A percentile compares a stretch with the other conserved stretches of the same genome.
These are phyloP conservation scores for Tuber melanosporum DNA, from an alignment of 495 filamentous ascomycete species.

Conservation along the genomic window DNA sequence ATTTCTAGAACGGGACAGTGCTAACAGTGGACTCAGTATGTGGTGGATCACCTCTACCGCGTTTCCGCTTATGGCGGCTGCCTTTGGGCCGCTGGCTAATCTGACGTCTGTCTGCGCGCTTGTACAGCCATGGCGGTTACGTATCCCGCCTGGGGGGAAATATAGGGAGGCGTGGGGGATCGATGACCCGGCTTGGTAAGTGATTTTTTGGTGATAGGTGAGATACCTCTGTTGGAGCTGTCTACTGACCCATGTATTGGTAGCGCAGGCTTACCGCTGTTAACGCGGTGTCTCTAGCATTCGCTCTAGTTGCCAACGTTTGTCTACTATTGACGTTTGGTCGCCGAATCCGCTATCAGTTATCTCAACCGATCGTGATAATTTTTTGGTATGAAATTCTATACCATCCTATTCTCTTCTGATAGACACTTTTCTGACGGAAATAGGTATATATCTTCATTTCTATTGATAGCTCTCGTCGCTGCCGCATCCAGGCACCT, in stretches of 20 bases:
- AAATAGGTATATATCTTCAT: constrained; percentile 55
- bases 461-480: constrained; percentile 58
- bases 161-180: constrained; percentile 51
- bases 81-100: constrained; percentile 76
- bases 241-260: constrained; percentile 18
- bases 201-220: neutral
- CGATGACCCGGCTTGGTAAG: constrained; percentile 63
- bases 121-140: constrained; percentile 64
- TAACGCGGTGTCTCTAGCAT: constrained; percentile 65
- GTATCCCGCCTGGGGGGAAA: constrained; percentile 49
- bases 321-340: constrained; percentile 81
- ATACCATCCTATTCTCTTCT: neutral
- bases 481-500: constrained; percentile 52
- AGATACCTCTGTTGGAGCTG: neutral
- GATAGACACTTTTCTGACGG: neutral
- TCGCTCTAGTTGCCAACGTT: constrained; percentile 66
- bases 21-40: constrained; percentile 46
- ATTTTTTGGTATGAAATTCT: constrained; percentile 46
- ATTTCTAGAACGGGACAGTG: constrained; percentile 3
- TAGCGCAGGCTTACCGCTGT: constrained; percentile 56
- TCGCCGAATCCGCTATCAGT: constrained; percentile 65
- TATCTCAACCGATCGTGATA: constrained; percentile 69
- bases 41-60: constrained; percentile 86
- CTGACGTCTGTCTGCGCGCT: constrained; percentile 74
- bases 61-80: constrained; percentile 74